These are phyloP conservation scores for Paecilomyces sp. DNA, from an alignment of 2,329 filamentous ascomycete genomes.

Conservation along the genomic window DNA sequence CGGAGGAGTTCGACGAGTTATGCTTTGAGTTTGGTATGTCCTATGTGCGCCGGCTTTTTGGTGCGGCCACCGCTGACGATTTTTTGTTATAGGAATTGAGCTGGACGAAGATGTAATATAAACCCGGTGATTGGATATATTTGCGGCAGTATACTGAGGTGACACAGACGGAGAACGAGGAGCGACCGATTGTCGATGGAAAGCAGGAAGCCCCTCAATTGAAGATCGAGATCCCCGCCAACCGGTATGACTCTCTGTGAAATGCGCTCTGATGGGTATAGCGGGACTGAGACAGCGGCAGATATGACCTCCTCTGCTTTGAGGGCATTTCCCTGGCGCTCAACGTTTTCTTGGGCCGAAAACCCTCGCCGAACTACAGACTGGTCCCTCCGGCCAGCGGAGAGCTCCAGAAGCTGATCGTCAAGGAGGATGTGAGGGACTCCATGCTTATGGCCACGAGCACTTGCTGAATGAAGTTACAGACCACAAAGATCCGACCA, in stretches of 20 bases:
- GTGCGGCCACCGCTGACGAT: conserved; percentile 22
- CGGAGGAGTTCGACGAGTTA: conserved; percentile 89
- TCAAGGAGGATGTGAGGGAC: conserved; percentile 54
- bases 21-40: conserved; percentile 87
- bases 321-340: conserved; percentile 94
- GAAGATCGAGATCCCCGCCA: conserved; percentile 97
- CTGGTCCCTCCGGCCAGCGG: conserved; percentile 65
- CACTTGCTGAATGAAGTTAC: conserved; percentile 1
- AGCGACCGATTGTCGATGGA: conserved; percentile 67
- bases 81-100: conserved; percentile 58
- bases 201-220: conserved; percentile 83
- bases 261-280: conserved; percentile 1
- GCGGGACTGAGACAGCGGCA: conserved; percentile 18
- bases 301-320: conserved; percentile 90
- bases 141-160: conserved; percentile 13
- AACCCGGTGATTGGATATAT: conserved; percentile 11
- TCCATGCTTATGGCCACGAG: conserved; percentile 1
- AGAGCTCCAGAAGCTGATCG: conserved; percentile 71
- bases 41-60: conserved; percentile 4
- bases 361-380: conserved; percentile 69
- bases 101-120: conserved; percentile 74
- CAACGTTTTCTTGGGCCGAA: conserved; percentile 82
- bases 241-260: conserved; percentile 55
- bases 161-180: conserved; percentile 59
- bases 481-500: conserved; percentile 73